These are phyloP conservation scores for Rhododendron vialii DNA, from an alignment of 148 eudicot genomes.

Conservation along the genomic window DNA sequence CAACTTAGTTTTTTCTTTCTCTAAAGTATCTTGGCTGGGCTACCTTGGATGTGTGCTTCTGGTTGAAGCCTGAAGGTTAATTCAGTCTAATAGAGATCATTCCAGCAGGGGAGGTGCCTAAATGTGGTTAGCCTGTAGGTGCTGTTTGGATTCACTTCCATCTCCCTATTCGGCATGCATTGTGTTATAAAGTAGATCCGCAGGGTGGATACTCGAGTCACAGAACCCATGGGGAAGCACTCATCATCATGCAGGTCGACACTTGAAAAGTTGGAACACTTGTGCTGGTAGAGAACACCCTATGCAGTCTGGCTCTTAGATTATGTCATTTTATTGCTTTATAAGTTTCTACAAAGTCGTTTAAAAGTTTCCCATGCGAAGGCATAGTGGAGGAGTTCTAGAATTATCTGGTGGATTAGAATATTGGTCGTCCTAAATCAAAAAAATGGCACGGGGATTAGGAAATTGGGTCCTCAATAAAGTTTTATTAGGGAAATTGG, in stretches of 20 bases:
- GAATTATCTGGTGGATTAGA: background rate
- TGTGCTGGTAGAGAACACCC: background rate
- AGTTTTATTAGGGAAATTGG: background rate
- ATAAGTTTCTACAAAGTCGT: background rate
- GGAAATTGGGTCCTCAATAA: background rate
- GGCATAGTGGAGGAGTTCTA: background rate
- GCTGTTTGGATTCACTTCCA: background rate
- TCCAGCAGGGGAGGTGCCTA: background rate
- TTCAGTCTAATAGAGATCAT: background rate
- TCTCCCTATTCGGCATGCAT: background rate
- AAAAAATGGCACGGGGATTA: background rate
- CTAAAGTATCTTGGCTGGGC: background rate
- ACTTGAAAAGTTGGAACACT: background rate
- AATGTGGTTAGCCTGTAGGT: background rate
- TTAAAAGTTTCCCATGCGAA: background rate
- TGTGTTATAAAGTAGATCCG: background rate
- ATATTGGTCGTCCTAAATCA: background rate
- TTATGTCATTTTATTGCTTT: background rate
- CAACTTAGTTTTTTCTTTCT: background rate
- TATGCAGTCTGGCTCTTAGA: background rate
- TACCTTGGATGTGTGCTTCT: background rate
- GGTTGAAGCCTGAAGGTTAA: background rate
- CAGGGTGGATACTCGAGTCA: background rate
- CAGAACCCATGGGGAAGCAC: background rate
- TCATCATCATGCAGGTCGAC: background rate